Evolutionary conservation across 208 protist species (phyloP), one percentile per base, ranked within the genome.

Genomic region (Jaenimonas drosophilae): DNA sequence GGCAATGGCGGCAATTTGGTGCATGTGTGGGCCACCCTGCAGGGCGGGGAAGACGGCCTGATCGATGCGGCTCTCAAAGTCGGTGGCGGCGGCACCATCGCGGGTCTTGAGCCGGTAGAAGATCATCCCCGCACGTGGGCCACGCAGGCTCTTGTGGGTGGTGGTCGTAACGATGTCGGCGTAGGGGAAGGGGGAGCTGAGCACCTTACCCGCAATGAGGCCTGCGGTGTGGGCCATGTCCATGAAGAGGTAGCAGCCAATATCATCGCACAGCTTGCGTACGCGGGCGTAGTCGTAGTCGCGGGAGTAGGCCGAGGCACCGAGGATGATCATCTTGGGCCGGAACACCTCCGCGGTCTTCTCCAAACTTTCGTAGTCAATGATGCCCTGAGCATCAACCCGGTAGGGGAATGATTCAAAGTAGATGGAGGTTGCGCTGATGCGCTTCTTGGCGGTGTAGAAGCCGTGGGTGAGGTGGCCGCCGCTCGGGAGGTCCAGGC

Each of bases 131-230:
- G 96, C 73, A 40, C 97, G 84, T 19, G 98, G 98, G n/a, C 97
- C 98, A 49, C 98, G 88, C 1, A 99, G 78, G 20, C 97, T 97
- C 86, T 99, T 99, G 90, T 99, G 98, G 23, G 98, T 99, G 23
- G 98, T 99, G n/a, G 97, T 98, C n/a, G 98, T 99, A 26, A 99
- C 98, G 27, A 99, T 68, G 73, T 99, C 97, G 31, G 79, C 96
- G 61, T 85, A 88, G 3, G 87, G 66, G 58, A 99, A 99, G 5
- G 98, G 97, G 14, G 56, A 69, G 36, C 73, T 52, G 29, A 86
- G 58, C 29, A 79, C 66, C 16, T 87, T 64, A 24, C 88, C 81
- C 0, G 95, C 92, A 23, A 98, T 86, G 11, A 97, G 75, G 17
- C 95, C 96, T 20, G 76, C 73, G 32, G 94, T 97, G 81, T 99